Percentiles rank a stretch among this genome's conserved stretches.
Evolutionary conservation across 768 basidiomycete genomes (phyloP).

Genomic region (Tylopilus subfusipes): DNA sequence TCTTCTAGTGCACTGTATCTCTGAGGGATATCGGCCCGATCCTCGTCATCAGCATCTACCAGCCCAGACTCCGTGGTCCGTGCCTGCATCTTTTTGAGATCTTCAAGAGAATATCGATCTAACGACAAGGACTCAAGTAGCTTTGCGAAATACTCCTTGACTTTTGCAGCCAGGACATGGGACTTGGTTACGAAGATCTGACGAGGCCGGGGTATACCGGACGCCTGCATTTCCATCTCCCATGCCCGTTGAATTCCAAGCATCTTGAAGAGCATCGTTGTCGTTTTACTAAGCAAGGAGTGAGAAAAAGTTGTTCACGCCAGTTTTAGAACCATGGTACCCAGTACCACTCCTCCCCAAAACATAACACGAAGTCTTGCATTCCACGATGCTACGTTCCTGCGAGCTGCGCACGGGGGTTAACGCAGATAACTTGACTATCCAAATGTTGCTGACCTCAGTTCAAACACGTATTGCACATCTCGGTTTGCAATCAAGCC

Average conservation of each 20-base stretch:
- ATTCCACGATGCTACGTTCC: conserved; percentile 59
- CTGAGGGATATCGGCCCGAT: conserved; percentile 34
- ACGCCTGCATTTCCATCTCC: conserved; percentile 30
- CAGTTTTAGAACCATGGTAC: conserved; percentile 32
- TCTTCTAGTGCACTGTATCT: conserved; percentile 56
- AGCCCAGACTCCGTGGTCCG: conserved; percentile 25
- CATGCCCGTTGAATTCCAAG: conserved; percentile 60
- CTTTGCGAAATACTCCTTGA: conserved; percentile 61
- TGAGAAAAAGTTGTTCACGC: neutral
- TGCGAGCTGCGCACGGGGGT: conserved; percentile 31
- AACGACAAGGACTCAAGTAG: conserved; percentile 43
- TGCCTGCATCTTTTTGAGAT: conserved; percentile 34
- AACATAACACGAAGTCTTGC: conserved; percentile 59
- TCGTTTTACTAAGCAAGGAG: conserved; percentile 53
- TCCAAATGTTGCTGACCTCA: conserved; percentile 15
- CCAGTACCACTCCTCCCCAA: conserved; percentile 73
- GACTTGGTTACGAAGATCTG: conserved; percentile 77
- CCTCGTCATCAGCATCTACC: conserved; percentile 33
- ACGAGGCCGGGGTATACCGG: conserved; percentile 44
- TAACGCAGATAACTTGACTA: conserved; percentile 13
- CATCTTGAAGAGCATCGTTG: conserved; percentile 76
- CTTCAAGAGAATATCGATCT: conserved; percentile 34
- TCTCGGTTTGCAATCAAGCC: conserved; percentile 25
- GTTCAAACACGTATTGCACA: conserved; percentile 26
- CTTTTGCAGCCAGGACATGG: conserved; percentile 59